Percentiles rank a stretch among this genome's conserved stretches.
phyloP scores from a whole-genome alignment of 768 basidiomycete genomes.

The Phlegmacium glaucopus region DNA sequence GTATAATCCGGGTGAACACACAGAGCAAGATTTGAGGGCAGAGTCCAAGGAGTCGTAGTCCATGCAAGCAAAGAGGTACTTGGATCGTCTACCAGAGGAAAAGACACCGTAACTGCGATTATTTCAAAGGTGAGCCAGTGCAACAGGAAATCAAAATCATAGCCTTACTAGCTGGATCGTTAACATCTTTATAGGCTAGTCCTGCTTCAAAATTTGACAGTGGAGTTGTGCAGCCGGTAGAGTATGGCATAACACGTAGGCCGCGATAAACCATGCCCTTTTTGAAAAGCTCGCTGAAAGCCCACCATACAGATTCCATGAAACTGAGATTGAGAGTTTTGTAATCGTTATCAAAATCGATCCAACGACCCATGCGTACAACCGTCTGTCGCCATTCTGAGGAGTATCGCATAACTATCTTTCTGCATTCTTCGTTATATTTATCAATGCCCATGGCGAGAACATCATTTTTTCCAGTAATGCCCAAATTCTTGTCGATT shows the following conservation, averaged over 20 bases:
- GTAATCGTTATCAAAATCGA: conserved; percentile 99
- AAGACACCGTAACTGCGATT: conserved; percentile 77
- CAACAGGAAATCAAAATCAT: not conserved
- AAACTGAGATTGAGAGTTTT: conserved; percentile 91
- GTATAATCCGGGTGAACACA: conserved; percentile 96
- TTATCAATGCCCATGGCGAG: conserved; percentile 94
- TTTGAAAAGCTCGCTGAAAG: conserved; percentile 90
- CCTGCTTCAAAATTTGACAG: conserved; percentile 98
- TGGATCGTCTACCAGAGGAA: conserved; percentile 92
- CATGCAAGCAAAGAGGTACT: conserved; percentile 88
- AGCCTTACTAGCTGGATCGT: conserved; percentile 81
- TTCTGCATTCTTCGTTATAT: conserved; percentile 95
- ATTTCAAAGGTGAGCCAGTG: not conserved
- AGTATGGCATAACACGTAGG: conserved; percentile 96
- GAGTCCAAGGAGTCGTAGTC: conserved; percentile 99
- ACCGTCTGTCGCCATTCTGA: conserved; percentile 93
- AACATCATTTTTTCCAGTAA: conserved; percentile 92
- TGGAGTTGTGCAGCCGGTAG: conserved; percentile 93
- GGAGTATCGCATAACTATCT: conserved; percentile 96
- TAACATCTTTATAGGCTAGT: conserved; percentile 86
- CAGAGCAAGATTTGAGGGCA: conserved; percentile 91
- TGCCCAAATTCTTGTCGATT: conserved; percentile 94
- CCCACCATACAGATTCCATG: conserved; percentile 99
- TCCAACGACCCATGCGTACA: conserved; percentile 99
- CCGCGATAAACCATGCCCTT: conserved; percentile 93